phyloP scores from a whole-genome alignment of 108 stramenopile species.

The Parmales sp. region DNA sequence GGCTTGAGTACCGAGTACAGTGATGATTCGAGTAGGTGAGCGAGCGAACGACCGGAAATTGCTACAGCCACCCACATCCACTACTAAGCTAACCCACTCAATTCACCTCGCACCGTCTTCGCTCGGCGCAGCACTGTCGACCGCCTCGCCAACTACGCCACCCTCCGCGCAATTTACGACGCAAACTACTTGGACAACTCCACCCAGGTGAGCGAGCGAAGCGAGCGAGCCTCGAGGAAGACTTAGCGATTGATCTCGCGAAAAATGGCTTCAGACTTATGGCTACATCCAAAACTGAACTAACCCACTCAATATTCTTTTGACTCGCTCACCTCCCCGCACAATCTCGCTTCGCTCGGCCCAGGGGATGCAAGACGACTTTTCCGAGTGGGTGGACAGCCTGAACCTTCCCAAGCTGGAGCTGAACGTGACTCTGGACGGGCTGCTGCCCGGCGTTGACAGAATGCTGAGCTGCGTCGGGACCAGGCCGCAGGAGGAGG shows the following conservation, averaged over 20 bases:
- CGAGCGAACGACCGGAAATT: too few species aligned
- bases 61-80: too few species aligned
- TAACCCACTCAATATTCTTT: too few species aligned
- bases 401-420: neutral
- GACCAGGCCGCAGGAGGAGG: neutral
- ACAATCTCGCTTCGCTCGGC: too few species aligned
- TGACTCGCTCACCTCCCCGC: too few species aligned
- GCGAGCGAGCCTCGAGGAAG: too few species aligned
- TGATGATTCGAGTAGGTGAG: constrained; percentile 3
- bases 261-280: too few species aligned
- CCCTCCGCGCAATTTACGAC: neutral
- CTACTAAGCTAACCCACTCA: too few species aligned
- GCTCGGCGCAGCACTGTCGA: constrained; percentile 1
- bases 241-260: too few species aligned
- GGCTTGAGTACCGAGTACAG: neutral
- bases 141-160: neutral
- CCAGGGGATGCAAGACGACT: neutral
- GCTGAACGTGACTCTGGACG: neutral
- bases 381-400: neutral
- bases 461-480: neutral
- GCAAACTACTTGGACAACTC: neutral
- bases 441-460: neutral
- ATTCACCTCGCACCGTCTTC: too few species aligned
- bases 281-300: too few species aligned
- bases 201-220: too few species aligned